Evolutionary conservation across 176 grass and related monocot species (phyloP).

Genomic region (Otatea glauca): DNA sequence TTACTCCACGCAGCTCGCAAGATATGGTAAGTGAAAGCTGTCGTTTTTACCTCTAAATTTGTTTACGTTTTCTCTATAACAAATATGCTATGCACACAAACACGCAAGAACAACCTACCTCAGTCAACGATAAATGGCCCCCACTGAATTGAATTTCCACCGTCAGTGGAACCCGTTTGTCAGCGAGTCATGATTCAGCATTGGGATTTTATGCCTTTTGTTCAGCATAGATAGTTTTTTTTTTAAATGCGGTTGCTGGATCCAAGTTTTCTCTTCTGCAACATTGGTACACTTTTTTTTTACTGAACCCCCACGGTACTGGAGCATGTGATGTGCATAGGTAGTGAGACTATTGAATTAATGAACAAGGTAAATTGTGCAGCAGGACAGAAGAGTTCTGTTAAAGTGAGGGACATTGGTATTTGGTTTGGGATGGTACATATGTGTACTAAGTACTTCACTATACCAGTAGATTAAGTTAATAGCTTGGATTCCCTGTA

Average conservation of each 20-base stretch:
- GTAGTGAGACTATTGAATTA: slow-evolving; percentile 32
- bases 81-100: not conserved
- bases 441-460: not conserved
- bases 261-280: slow-evolving; percentile 29
- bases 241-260: slow-evolving; percentile 40
- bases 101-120: not conserved
- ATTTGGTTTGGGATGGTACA: not conserved
- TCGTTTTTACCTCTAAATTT: slow-evolving; percentile 1
- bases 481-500: not conserved
- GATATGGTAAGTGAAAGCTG: slow-evolving; percentile 70
- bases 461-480: not conserved
- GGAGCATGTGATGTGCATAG: slow-evolving; percentile 38
- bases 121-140: not conserved
- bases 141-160: not conserved
- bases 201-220: not conserved
- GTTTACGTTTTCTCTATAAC: not conserved
- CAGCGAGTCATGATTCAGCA: not conserved
- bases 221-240: not conserved
- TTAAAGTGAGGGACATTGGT: slow-evolving; percentile 26
- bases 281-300: not conserved
- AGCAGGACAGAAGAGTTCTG: slow-evolving; percentile 16
- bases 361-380: slow-evolving; percentile 21
- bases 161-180: not conserved
- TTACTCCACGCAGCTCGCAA: slow-evolving; percentile 85
- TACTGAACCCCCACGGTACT: slow-evolving; percentile 38